phyloP scores from a whole-genome alignment of 1,284 basidiomycete species.

The Boletus sp. region DNA sequence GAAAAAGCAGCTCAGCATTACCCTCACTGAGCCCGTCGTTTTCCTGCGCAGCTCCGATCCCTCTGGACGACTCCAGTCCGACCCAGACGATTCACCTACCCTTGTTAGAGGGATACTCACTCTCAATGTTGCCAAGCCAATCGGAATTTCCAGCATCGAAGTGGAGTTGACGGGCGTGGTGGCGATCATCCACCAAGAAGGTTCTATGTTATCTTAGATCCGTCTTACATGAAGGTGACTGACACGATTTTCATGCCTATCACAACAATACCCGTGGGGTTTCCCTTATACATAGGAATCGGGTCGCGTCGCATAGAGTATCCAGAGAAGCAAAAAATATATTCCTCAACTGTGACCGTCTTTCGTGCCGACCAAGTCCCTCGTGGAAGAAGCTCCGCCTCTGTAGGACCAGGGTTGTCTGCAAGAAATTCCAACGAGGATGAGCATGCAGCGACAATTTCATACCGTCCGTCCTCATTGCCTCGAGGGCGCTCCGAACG shows the following conservation, averaged over 20 bases:
- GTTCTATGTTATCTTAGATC: slow-evolving; percentile 38
- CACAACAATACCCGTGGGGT: background rate
- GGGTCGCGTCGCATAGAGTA: slow-evolving; percentile 78
- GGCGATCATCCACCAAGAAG: slow-evolving; percentile 76
- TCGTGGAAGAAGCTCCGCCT: slow-evolving; percentile 53
- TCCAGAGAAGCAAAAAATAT: slow-evolving; percentile 73
- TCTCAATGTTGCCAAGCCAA: slow-evolving; percentile 78
- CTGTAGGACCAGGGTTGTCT: slow-evolving; percentile 72
- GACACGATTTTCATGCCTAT: background rate
- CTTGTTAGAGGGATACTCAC: slow-evolving; percentile 84
- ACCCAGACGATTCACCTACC: slow-evolving; percentile 50
- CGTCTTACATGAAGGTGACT: background rate
- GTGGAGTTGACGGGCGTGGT: slow-evolving; percentile 73
- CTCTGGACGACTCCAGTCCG: slow-evolving; percentile 26
- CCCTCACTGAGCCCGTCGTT: slow-evolving; percentile 80
- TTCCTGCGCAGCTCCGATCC: slow-evolving; percentile 59
- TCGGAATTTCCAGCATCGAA: slow-evolving; percentile 81
- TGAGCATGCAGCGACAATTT: background rate
- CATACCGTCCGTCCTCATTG: background rate
- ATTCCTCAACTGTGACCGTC: slow-evolving; percentile 70
- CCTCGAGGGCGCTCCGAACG: slow-evolving; percentile 7
- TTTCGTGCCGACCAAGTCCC: slow-evolving; percentile 56
- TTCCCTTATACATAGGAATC: slow-evolving; percentile 48
- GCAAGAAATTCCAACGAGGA: slow-evolving; percentile 36
- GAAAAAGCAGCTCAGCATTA: slow-evolving; percentile 51